Percentiles rank a stretch among this genome's conserved stretches.
Conservation (phyloP, 805 yeast genomes). For the Scheffersomyces spartinae region DNA sequence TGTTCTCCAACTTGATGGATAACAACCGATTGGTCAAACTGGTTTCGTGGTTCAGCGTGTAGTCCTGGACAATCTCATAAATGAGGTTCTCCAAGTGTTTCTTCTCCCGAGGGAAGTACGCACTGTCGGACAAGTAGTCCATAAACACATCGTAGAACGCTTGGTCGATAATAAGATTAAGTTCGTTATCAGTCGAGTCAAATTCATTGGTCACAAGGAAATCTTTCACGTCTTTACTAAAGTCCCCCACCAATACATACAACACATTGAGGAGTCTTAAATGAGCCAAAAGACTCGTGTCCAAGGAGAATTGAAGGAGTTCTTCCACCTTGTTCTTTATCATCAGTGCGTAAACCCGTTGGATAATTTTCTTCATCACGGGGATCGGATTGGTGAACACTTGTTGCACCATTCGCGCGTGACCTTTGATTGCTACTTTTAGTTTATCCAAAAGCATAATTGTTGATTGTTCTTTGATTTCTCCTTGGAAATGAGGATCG, state of each 20-base stretch:
- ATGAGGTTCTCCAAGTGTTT: slow-evolving; percentile 49
- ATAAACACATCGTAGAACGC: slow-evolving; percentile 62
- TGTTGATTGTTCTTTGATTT: slow-evolving; percentile 41
- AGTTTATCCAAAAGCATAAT: slow-evolving; percentile 40
- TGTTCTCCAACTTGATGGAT: slow-evolving; percentile 19
- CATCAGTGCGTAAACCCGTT: slow-evolving; percentile 67
- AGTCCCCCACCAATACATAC: slow-evolving; percentile 45
- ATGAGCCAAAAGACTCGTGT: slow-evolving; percentile 57
- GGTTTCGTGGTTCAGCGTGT: too few species aligned
- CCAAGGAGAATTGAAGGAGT: slow-evolving; percentile 49
- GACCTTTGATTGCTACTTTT: slow-evolving; percentile 50
- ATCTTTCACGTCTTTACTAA: slow-evolving; percentile 55
- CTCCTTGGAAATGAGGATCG: slow-evolving; percentile 43
- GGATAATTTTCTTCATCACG: slow-evolving; percentile 61
- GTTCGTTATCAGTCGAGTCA: slow-evolving; percentile 35
- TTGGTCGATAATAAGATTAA: slow-evolving; percentile 50
- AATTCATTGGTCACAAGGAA: slow-evolving; percentile 38
- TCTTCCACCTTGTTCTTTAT: slow-evolving; percentile 44
- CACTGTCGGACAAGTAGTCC: slow-evolving; percentile 52
- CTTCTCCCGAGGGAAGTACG: slow-evolving; percentile 63
- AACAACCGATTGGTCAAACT: too few species aligned
- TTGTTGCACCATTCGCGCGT: slow-evolving; percentile 59
- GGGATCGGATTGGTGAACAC: slow-evolving; percentile 63
- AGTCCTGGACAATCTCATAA: slow-evolving; percentile 31
- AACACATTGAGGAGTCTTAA: slow-evolving; percentile 63